These are phyloP conservation scores for Cutaneotrichosporon sp. DNA, from an alignment of 1,284 basidiomycete species.

Conservation along the genomic window DNA sequence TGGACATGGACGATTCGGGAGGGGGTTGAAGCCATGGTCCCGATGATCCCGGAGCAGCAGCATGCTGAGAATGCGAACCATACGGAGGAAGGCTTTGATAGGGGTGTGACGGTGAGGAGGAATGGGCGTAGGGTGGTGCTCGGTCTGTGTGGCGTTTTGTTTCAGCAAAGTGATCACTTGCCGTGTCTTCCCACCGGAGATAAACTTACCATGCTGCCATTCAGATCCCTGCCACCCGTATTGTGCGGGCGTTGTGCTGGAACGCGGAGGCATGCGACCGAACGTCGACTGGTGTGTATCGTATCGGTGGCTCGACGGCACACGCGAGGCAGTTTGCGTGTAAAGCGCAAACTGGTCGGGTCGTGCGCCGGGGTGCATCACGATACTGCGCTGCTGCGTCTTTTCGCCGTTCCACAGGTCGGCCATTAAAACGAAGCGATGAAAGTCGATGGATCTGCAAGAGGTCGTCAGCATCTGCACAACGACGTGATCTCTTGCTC, in stretches of 20 bases:
- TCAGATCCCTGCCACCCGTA: conserved; percentile 3
- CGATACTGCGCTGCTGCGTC: conserved; percentile 74
- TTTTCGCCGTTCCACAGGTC: conserved; percentile 81
- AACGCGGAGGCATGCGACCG: background rate
- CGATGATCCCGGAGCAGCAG: background rate
- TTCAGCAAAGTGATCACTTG: too few species aligned
- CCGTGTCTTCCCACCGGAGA: too few species aligned
- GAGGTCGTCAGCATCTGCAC: background rate
- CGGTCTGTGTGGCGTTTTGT: background rate
- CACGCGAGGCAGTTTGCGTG: conserved; percentile 10
- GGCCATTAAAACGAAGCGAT: conserved; percentile 79
- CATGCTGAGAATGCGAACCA: background rate
- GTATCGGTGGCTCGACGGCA: conserved; percentile 3
- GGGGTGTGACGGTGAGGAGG: conserved; percentile 4
- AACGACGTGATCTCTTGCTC: too few species aligned
- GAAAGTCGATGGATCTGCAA: conserved; percentile 57
- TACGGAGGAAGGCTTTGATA: background rate
- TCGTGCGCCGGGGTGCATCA: conserved; percentile 62
- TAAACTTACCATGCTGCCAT: conserved; percentile 3
- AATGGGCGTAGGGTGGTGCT: background rate
- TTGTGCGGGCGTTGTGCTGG: background rate
- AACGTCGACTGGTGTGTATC: conserved; percentile 1
- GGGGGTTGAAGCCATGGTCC: background rate
- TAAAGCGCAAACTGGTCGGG: conserved; percentile 19
- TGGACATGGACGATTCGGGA: background rate